Conservation (phyloP, 805 yeast species). For the Wickerhamomyces sydowiorum region DNA sequence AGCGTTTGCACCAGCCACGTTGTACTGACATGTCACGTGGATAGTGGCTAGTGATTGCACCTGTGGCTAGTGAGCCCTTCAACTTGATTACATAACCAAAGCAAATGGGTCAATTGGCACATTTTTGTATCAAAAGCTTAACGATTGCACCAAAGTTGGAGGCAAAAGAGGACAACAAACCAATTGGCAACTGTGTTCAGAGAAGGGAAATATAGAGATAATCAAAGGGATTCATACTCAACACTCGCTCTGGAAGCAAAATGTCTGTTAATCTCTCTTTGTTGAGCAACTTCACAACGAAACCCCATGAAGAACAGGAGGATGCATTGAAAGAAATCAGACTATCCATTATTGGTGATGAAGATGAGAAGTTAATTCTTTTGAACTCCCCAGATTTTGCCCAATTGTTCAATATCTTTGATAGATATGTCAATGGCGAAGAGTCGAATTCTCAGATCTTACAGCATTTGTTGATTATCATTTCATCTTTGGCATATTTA, state of each 20-base stretch:
- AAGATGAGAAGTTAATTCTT: conserved; percentile 12
- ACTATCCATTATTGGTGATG: conserved; percentile 19
- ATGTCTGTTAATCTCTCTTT: not conserved
- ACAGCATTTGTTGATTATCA: conserved; percentile 15
- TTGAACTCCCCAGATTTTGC: not conserved
- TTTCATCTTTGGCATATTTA: conserved; percentile 15
- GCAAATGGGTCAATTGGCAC: too few relatives aligned
- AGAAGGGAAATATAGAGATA: too few relatives aligned
- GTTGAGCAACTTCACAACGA: not conserved
- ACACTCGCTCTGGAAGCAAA: too few relatives aligned
- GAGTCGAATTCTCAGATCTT: conserved; percentile 1
- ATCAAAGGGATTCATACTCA: not conserved
- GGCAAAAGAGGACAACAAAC: too few relatives aligned
- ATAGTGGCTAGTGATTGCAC: not conserved
- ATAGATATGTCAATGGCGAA: conserved; percentile 2
- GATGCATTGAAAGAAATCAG: conserved; percentile 8
- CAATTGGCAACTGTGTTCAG: too few relatives aligned
- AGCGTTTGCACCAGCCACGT: not conserved
- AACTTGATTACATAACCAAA: too few relatives aligned
- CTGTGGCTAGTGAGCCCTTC: not conserved
- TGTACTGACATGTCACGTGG: too few relatives aligned
- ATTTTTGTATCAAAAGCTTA: too few relatives aligned
- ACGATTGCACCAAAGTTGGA: too few relatives aligned
- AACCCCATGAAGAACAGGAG: not conserved
- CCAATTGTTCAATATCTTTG: not conserved